Evolutionary conservation across 1,284 basidiomycete species (phyloP), one percentile per base, ranked within the genome.

Genomic region (Tremellales sp.): DNA sequence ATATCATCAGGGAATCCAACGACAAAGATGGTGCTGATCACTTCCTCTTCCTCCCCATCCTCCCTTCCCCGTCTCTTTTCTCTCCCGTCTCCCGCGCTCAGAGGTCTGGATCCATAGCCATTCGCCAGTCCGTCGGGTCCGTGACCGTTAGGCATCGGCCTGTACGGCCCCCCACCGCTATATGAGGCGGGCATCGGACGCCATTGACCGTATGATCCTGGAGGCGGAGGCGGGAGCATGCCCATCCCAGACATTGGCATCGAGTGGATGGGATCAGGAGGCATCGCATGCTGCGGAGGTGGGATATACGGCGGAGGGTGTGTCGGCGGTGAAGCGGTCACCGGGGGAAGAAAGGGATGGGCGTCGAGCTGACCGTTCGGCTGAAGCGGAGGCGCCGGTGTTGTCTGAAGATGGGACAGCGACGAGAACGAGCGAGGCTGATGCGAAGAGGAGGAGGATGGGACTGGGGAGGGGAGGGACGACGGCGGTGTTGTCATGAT

Each of bases 1-100:
- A 98, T 97, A 67, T 98, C 94, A 56, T 98, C 95, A 3, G 94
- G 94, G 71, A 98, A 98, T 1, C 94, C 94, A 25, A 97, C 94
- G 1, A 98, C 93, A 61, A 98, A 98, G 54, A 98, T 94, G 2
- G 94, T 98, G 18, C 88, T 93, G 50, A 97, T 97, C 61, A 97
- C 92, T 67, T 97, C 92, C 50, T 85, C 81, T 3, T 68, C 68
- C 13, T 61, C 55, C 6, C 47, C 46, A 16, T 60, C n/a, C n/a
- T n/a, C n/a, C n/a, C 63, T n/a, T 61, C 24, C 9, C 57, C 58
- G 21, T 59, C 60, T 2, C 65, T 63, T 25, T 60, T 58, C 9
- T 64, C 62, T 32, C 47, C 42, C 33, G 29, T 48, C 25, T 42
- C 41, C 35, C 57, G 45, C 12, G 54, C 55, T 27, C 56, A 26